Conservation (phyloP, 495 filamentous ascomycete species). For the Penicillium roqueforti region DNA sequence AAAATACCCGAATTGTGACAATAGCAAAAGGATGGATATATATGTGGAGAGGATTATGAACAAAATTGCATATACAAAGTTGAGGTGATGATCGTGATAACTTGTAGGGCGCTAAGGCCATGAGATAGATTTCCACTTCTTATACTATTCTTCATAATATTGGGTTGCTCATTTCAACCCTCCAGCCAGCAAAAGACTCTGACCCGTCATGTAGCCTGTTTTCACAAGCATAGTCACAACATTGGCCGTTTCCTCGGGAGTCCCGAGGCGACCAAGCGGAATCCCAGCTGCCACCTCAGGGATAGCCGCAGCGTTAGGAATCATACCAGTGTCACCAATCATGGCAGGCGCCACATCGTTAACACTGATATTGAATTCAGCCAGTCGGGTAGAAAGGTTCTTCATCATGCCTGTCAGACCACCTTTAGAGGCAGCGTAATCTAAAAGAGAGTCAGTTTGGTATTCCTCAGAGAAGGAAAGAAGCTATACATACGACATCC, state of each 20-base stretch:
- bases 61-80: not conserved
- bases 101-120: no score
- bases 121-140: not conserved
- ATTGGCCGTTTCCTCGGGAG: slow-evolving; percentile 64
- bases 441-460: slow-evolving; percentile 21
- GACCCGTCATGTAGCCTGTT: slow-evolving; percentile 68
- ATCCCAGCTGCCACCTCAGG: slow-evolving; percentile 53
- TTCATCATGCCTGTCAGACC: slow-evolving; percentile 63
- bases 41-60: not conserved
- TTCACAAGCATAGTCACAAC: slow-evolving; percentile 62
- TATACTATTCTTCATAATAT: not conserved
- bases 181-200: slow-evolving; percentile 55
- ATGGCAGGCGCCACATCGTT: slow-evolving; percentile 74
- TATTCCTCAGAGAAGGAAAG: not conserved
- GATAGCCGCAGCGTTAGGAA: slow-evolving; percentile 53
- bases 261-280: slow-evolving; percentile 59
- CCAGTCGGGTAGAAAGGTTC: slow-evolving; percentile 59
- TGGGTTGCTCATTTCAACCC: slow-evolving; percentile 43
- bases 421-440: slow-evolving; percentile 65
- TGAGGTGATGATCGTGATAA: not conserved
- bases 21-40: slow-evolving; percentile 6
- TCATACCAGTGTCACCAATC: slow-evolving; percentile 66
- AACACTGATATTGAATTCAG: slow-evolving; percentile 62
- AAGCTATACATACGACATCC: slow-evolving; percentile 50
- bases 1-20: slow-evolving; percentile 25